Evolutionary conservation across 2,329 filamentous ascomycete genomes (phyloP).

Genomic region (Calonectria montana): DNA sequence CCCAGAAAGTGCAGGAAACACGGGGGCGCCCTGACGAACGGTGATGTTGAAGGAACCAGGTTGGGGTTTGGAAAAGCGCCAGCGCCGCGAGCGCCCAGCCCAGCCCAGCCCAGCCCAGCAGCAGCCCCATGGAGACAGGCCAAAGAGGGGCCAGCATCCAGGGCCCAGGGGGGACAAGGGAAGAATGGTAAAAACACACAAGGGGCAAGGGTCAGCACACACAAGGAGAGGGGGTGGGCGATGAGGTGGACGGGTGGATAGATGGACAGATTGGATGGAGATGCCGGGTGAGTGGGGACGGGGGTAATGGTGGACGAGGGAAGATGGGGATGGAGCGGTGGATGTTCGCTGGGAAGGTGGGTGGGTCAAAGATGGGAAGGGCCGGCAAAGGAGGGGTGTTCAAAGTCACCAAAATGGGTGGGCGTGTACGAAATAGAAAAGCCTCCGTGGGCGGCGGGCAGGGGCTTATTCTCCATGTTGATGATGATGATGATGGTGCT

Average conservation of each 20-base stretch:
- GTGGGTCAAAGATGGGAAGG: slow-evolving; percentile 31
- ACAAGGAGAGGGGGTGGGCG: slow-evolving; percentile 18
- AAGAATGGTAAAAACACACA: slow-evolving; percentile 4
- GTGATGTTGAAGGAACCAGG: slow-evolving; percentile 23
- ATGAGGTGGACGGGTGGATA: slow-evolving; percentile 23
- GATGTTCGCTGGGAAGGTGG: slow-evolving; percentile 35
- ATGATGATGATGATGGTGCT: slow-evolving; percentile 10
- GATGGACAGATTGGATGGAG: slow-evolving; percentile 27
- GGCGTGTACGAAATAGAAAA: slow-evolving; percentile 12
- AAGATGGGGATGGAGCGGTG: slow-evolving; percentile 30
- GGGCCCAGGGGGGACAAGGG: slow-evolving; percentile 10
- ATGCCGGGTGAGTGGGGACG: slow-evolving; percentile 24
- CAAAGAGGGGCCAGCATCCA: slow-evolving; percentile 21
- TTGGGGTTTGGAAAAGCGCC: neutral
- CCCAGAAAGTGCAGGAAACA: slow-evolving; percentile 23
- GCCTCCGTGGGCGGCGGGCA: slow-evolving; percentile 8
- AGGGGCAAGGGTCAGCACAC: slow-evolving; percentile 4
- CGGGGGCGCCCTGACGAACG: slow-evolving; percentile 25
- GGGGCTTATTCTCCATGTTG: slow-evolving; percentile 10
- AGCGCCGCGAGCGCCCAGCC: slow-evolving; percentile 17
- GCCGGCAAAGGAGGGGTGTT: slow-evolving; percentile 30
- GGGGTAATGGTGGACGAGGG: slow-evolving; percentile 30
- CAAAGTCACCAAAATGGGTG: neutral
- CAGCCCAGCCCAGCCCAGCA: slow-evolving; percentile 15
- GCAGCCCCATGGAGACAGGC: slow-evolving; percentile 17